Evolutionary conservation across 108 stramenopile species (phyloP).

Genomic region (Stephanodiscus minutulus): DNA sequence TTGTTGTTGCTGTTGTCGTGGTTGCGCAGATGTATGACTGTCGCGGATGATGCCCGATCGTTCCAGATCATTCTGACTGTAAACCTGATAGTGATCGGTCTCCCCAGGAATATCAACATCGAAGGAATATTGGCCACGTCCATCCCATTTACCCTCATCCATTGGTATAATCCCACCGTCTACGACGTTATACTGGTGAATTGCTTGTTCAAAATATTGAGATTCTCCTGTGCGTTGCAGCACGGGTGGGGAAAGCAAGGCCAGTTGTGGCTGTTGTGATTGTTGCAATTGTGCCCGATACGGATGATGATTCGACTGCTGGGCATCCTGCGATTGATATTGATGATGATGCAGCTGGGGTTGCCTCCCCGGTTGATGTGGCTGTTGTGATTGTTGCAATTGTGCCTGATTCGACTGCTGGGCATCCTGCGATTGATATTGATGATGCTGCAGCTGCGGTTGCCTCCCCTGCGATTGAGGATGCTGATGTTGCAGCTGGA

Average conservation of each 20-base stretch:
- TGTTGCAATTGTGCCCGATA: slow-evolving; percentile 9
- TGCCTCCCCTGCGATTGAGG: not conserved
- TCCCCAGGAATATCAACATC: not conserved
- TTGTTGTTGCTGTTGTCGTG: not conserved
- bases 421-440: not conserved
- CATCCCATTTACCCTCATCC: not conserved
- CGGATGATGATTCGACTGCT: slow-evolving; percentile 1
- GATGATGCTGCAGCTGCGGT: not conserved
- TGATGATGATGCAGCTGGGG: not conserved
- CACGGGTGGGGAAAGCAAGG: slow-evolving; percentile 8
- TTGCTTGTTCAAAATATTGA: not conserved
- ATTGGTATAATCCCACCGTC: not conserved
- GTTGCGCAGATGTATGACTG: not conserved
- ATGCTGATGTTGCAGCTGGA: not conserved
- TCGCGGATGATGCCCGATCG: not conserved
- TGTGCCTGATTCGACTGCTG: slow-evolving; percentile 8
- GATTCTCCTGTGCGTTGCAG: slow-evolving; percentile 12
- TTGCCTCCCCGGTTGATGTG: not conserved
- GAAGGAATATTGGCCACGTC: not conserved
- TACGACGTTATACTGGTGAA: not conserved
- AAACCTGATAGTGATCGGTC: not conserved
- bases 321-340: not conserved
- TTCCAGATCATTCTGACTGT: not conserved
- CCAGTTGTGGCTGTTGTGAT: not conserved
- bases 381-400: slow-evolving; percentile 2